Evolutionary conservation across 2,329 filamentous ascomycete species (phyloP), one percentile per base, ranked within the genome.

Genomic region (Emergomyces orientalis): DNA sequence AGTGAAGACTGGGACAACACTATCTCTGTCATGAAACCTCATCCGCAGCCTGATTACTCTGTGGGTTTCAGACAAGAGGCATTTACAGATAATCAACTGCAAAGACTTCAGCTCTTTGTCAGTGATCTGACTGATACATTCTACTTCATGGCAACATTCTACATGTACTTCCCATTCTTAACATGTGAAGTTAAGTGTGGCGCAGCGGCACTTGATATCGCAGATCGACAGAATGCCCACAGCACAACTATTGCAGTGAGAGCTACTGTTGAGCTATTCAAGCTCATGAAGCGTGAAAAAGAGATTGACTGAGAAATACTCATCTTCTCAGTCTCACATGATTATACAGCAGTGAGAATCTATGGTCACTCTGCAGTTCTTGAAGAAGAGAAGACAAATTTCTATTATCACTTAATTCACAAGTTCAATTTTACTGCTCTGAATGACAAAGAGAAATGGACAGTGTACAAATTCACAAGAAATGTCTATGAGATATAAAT

Each of bases 41-140:
- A 72, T 59, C 78, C 76, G 11, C 77, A 81, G 67, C 78, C 78
- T 1, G 76, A 80, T 67, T 80, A 78, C 65, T 72, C 75, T 32
- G 71, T 79, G 4, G 77, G 76, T 39, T 80, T 81, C 65, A 69
- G 59, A 52, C 69, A 72, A 2, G 41, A 30, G 2, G 69, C 71
- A 60, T 77, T 77, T 63, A 74, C 70, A 2, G 64, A 70, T 14
- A 67, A 70, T n/a, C 73, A 76, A 63, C 68, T 73, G 17, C 17
- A 68, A 3, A 76, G 71, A 65, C 68, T 77, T 32, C 25, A 68
- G 41, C 67, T 66, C 11, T 66, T 69, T 22, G 61, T 70, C 3
- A 66, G 66, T 55, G 62, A 64, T n/a, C n/a, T n/a, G n/a, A n/a
- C 25, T 57, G 63, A 25, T 52, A 60, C 43, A 22, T 69, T 68